Evolutionary conservation across 2,329 filamentous ascomycete species (phyloP), one percentile per base, ranked within the genome.

Genomic region (Colletotrichum aenigma): DNA sequence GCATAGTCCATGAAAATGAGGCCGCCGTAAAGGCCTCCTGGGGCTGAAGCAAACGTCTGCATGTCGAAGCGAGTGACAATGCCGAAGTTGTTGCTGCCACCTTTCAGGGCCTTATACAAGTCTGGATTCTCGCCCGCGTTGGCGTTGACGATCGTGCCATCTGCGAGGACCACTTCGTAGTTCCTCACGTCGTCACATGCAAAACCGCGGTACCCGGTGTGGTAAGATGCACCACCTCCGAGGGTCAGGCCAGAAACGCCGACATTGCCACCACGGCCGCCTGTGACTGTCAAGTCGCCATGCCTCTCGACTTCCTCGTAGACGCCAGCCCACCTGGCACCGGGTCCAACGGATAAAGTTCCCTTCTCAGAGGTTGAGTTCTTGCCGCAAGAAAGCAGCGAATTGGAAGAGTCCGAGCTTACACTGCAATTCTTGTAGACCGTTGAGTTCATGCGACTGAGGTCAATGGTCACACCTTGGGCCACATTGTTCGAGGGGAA

Each of bases 31-130:
- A 56, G 52, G 28, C 52, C 52, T 6, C 52, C 52, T 1, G 52
- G 52, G 15, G 52, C 52, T 1, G 52, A 13, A 16, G 52, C 52
- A 16, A 56, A 56, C 7, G 71, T 70, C 16, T 43, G 71, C 71
- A 66, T 55, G 52, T 84, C 81, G 67, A 84, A 83, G 12, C 78
- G 75, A 2, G 86, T 84, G 2, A 85, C 82, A 71, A 86, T 82
- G 38, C 87, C 87, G 62, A 88, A 87, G 77, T 90, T 90, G 71
- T 83, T 86, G 24, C 83, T 83, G 18, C 89, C 88, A 8, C 88
- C 89, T 71, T 87, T 87, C 2, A 89, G 81, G 1, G 87, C 88
- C 77, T 82, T 84, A 77, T 83, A 90, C 1, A 90, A 83, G 74
- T 90, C 87, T 0, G 78, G 38, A 67, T 89, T 82, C 3, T 80